These are phyloP conservation scores for Crassisporium funariophilum DNA, from an alignment of 768 basidiomycete genomes.

Conservation along the genomic window DNA sequence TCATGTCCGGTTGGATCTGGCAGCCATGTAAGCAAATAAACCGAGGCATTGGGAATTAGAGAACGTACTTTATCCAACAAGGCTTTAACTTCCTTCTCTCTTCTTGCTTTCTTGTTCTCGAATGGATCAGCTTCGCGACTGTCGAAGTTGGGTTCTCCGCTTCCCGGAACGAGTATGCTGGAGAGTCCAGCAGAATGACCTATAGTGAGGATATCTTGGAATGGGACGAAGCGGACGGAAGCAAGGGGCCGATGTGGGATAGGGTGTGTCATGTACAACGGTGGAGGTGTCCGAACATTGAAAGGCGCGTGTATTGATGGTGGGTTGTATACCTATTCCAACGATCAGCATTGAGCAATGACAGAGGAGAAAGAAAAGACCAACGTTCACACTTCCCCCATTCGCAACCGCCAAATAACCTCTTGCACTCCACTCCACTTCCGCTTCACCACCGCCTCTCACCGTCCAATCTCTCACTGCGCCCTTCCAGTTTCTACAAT, in stretches of 20 bases:
- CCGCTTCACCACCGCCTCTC: constrained; percentile 62
- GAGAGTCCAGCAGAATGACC: constrained; percentile 81
- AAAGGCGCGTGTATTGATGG: constrained; percentile 64
- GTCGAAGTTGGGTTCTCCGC: constrained; percentile 95
- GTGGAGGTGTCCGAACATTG: constrained; percentile 55
- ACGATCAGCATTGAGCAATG: constrained; percentile 1
- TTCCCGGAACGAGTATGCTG: constrained; percentile 85
- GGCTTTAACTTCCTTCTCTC: constrained; percentile 89
- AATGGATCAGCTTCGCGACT: constrained; percentile 93
- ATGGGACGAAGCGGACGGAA: constrained; percentile 83
- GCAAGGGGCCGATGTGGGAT: constrained; percentile 79
- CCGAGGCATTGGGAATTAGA: background rate
- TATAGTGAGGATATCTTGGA: constrained; percentile 81
- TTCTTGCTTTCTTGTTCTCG: constrained; percentile 77
- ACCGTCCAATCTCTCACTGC: constrained; percentile 77
- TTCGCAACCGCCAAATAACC: constrained; percentile 82
- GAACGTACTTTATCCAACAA: constrained; percentile 81
- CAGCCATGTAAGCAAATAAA: background rate
- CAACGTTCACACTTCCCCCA: constrained; percentile 82
- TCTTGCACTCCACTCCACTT: constrained; percentile 83
- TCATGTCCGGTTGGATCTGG: constrained; percentile 91
- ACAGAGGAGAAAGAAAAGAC: constrained; percentile 20
- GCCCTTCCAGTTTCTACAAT: constrained; percentile 94
- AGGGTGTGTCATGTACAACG: constrained; percentile 87
- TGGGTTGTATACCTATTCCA: constrained; percentile 66